phyloP scores from a whole-genome alignment of 2,329 filamentous ascomycete species.

The Nannizzia gypsea region DNA sequence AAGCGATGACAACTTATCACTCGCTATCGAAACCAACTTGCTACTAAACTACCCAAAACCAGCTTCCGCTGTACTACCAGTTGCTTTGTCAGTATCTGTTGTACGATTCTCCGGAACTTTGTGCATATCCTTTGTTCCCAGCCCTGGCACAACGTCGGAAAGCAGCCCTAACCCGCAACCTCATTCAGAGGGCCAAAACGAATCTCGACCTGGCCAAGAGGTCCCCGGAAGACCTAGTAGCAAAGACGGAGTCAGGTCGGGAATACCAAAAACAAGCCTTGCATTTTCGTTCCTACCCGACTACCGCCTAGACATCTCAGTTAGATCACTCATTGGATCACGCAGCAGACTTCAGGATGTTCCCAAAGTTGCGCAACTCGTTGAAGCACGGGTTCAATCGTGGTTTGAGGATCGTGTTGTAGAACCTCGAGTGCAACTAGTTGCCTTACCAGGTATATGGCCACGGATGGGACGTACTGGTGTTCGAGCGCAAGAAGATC shows the following conservation, averaged over 20 bases:
- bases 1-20: slow-evolving; percentile 78
- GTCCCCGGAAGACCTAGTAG: not conserved
- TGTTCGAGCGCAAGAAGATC: slow-evolving; percentile 33
- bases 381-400: slow-evolving; percentile 51
- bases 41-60: slow-evolving; percentile 91
- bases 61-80: slow-evolving; percentile 75
- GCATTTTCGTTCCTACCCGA: slow-evolving; percentile 73
- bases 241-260: slow-evolving; percentile 21
- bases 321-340: slow-evolving; percentile 52
- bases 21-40: slow-evolving; percentile 88
- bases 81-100: slow-evolving; percentile 81
- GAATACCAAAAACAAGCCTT: slow-evolving; percentile 68
- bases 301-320: slow-evolving; percentile 54
- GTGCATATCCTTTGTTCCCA: slow-evolving; percentile 83
- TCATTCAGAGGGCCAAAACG: slow-evolving; percentile 8
- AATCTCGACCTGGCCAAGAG: not conserved
- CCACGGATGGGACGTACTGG: slow-evolving; percentile 44
- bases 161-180: slow-evolving; percentile 21
- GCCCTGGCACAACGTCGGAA: slow-evolving; percentile 24
- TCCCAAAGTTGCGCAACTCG: slow-evolving; percentile 54
- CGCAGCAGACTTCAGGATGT: slow-evolving; percentile 53
- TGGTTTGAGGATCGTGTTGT: slow-evolving; percentile 59
- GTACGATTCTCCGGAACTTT: slow-evolving; percentile 91
- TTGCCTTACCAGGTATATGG: slow-evolving; percentile 51
- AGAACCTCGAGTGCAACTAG: slow-evolving; percentile 54